Percentiles rank a stretch among this genome's conserved stretches.
These are phyloP conservation scores for Fonsecaea nubica DNA, from an alignment of 2,329 filamentous ascomycete species.

Conservation along the genomic window DNA sequence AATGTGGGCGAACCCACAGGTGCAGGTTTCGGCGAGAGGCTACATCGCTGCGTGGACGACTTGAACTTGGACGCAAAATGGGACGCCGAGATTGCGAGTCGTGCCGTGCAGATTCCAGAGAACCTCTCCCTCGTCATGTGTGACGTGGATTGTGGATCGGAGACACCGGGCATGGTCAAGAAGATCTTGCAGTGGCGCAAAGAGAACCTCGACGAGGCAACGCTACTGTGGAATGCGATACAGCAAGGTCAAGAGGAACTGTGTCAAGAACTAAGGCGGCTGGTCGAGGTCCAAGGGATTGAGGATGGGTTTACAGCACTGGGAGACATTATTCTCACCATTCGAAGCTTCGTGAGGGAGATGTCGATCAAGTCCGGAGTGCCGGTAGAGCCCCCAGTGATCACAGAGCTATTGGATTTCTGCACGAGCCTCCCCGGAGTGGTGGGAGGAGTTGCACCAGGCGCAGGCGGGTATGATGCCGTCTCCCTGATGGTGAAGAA, in stretches of 20 bases:
- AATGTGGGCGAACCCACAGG: conserved; percentile 70
- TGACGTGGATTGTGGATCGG: conserved; percentile 91
- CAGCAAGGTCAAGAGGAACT: conserved; percentile 77
- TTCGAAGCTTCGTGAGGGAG: conserved; percentile 69
- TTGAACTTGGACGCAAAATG: conserved; percentile 61
- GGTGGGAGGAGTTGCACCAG: conserved; percentile 88
- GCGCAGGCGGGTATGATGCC: conserved; percentile 92
- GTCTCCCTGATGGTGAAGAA: conserved; percentile 80
- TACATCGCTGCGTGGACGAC: conserved; percentile 72
- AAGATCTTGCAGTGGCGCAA: conserved; percentile 83
- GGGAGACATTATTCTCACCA: conserved; percentile 58
- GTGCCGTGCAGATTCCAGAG: conserved; percentile 71
- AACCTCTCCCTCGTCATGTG: conserved; percentile 87
- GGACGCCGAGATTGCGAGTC: conserved; percentile 79
- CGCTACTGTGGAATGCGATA: conserved; percentile 74
- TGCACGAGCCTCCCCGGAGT: conserved; percentile 76
- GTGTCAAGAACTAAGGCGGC: conserved; percentile 65
- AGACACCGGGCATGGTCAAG: conserved; percentile 96
- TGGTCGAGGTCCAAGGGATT: conserved; percentile 56
- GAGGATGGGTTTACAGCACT: conserved; percentile 60
- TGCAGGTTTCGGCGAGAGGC: conserved; percentile 68
- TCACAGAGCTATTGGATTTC: conserved; percentile 83
- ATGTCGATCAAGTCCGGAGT: conserved; percentile 79
- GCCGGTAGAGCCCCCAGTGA: conserved; percentile 85
- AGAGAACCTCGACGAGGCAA: conserved; percentile 67